phyloP scores from a whole-genome alignment of 805 yeast genomes.

The Ogataea pini region DNA sequence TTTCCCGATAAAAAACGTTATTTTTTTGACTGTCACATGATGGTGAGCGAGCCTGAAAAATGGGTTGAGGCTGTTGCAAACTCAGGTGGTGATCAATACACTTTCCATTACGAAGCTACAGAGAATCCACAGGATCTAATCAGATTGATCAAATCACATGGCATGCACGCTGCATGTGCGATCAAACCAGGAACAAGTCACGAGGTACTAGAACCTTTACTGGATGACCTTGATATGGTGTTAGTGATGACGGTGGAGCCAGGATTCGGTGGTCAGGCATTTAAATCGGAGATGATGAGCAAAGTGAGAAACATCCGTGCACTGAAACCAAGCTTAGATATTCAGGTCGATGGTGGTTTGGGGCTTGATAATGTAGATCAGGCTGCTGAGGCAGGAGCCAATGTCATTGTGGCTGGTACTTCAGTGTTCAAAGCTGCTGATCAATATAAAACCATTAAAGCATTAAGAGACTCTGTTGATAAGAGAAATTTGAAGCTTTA shows the following conservation, averaged over 20 bases:
- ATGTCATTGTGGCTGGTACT: constrained; percentile 97
- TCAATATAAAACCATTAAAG: constrained; percentile 71
- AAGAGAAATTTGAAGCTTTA: constrained; percentile 18
- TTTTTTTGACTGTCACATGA: constrained; percentile 96
- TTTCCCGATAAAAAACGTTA: constrained; percentile 36
- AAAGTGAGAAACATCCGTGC: constrained; percentile 79
- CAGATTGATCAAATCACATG: constrained; percentile 71
- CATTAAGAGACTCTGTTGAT: constrained; percentile 63
- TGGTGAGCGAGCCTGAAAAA: constrained; percentile 89
- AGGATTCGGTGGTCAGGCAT: constrained; percentile 98
- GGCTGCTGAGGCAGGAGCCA: constrained; percentile 97
- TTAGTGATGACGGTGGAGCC: constrained; percentile 99
- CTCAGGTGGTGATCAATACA: constrained; percentile 94
- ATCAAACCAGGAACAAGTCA: constrained; percentile 93
- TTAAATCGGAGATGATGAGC: constrained; percentile 95
- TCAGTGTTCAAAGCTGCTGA: constrained; percentile 83
- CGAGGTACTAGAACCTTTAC: constrained; percentile 75
- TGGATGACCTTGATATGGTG: constrained; percentile 84
- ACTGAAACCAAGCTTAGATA: constrained; percentile 76
- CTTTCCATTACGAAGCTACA: constrained; percentile 95
- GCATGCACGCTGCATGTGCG: constrained; percentile 93
- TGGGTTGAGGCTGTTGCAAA: constrained; percentile 94
- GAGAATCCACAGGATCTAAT: constrained; percentile 73
- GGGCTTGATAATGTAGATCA: constrained; percentile 81
- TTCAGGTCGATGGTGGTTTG: constrained; percentile 97